Base-by-base conservation (phyloP, 2,329 filamentous ascomycete genomes). In the Penicillium brevicompactum region DNA sequence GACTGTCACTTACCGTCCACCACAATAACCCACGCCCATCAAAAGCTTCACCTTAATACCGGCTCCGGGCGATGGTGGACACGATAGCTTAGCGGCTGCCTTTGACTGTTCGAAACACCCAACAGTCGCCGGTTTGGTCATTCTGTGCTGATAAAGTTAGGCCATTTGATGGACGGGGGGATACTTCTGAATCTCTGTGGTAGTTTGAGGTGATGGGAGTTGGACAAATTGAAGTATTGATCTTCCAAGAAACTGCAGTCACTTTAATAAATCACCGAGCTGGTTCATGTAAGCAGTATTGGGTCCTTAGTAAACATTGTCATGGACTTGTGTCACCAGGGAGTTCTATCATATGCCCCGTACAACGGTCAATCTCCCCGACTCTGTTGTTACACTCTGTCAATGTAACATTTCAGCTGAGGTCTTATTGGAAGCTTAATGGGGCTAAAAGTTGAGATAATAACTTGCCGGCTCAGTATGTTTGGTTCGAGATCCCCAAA, bases 51-150 rank as follows among this genome's bases (percentile, higher is more conserved):
- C n/a, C 47, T 3, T 63, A 67, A 3, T 50, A 54, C 2, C 69
- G 68, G 9, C 60, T 62, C 27, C 32, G 69, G 37, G 49, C 63
- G 4, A 69, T 73, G 68, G 69, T 70, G 21, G 65, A 64, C 55
- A 70, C 70, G 47, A 72, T 66, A 6, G 68, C 72, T 55, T 58
- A 61, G 38, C 57, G 67, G 40, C 45, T 73, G 49, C 67, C 67
- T 49, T 37, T 67, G 37, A 56, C 70, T 14, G 67, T 72, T 56
- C 66, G 67, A 60, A 69, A 63, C 49, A 59, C 70, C 44, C 69
- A 67, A 50, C 63, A 55, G 50, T 66, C 14, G 47, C 54, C 16
- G 57, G 60, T 6, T 56, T 48, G 18, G 5, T 45, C 6, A 18
- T 10, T 16, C 16, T 50, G 46, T 41, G 31, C 34, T 41, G n/a